Evolutionary conservation across 2,329 filamentous ascomycete genomes (phyloP).

Genomic region (Iodosphaeria phyllophila): DNA sequence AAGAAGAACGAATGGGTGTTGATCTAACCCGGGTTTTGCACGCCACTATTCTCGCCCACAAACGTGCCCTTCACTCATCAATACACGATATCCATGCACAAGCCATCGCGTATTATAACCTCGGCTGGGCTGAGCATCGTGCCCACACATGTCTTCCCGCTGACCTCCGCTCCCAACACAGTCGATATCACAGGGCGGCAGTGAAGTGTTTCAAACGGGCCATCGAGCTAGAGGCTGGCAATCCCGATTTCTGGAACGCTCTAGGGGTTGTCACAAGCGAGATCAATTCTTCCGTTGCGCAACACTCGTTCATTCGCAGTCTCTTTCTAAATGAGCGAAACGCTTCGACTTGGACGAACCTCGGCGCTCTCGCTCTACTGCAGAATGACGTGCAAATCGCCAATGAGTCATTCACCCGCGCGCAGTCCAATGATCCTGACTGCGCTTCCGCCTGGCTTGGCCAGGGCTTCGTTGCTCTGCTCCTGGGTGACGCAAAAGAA

Average conservation of each 20-base stretch:
- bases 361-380: constrained; percentile 70
- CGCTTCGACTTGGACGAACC: constrained; percentile 73
- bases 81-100: constrained; percentile 66
- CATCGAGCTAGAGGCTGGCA: constrained; percentile 87
- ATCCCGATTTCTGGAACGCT: constrained; percentile 93
- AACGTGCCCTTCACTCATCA: constrained; percentile 61
- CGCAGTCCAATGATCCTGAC: constrained; percentile 87
- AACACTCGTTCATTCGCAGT: constrained; percentile 84
- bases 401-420: constrained; percentile 74
- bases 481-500: constrained; percentile 57
- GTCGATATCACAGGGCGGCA: constrained; percentile 59
- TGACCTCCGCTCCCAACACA: constrained; percentile 33
- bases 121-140: constrained; percentile 83
- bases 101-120: constrained; percentile 91
- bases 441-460: constrained; percentile 89
- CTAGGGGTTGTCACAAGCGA: constrained; percentile 78
- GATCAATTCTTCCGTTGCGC: constrained; percentile 71
- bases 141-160: constrained; percentile 50
- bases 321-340: constrained; percentile 83
- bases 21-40: constrained; percentile 43
- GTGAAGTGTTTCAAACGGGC: constrained; percentile 87
- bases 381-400: constrained; percentile 75
- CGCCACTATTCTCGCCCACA: constrained; percentile 67
- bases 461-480: constrained; percentile 67
- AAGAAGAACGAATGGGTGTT: constrained; percentile 27